Evolutionary conservation across 225 moss, liverwort and hornwort genomes (phyloP).

Genomic region (Pseudoscleropodium purum): DNA sequence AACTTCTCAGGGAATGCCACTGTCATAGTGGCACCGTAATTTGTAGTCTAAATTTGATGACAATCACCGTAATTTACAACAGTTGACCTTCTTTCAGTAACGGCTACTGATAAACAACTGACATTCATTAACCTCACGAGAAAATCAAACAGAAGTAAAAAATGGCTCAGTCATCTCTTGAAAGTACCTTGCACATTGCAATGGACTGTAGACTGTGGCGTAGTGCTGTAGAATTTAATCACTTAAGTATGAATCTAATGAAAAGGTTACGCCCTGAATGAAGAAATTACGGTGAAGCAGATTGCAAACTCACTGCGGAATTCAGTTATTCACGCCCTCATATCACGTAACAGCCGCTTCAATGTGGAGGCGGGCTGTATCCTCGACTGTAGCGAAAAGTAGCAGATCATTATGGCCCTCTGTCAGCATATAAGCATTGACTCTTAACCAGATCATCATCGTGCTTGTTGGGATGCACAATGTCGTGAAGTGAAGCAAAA

Average conservation of each 20-base stretch:
- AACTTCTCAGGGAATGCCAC: background rate
- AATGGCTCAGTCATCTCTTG: no score
- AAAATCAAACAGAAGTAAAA: background rate
- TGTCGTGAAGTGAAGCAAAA: background rate
- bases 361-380: background rate
- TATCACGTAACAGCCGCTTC: background rate
- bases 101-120: background rate
- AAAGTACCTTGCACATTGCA: background rate
- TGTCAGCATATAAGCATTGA: background rate
- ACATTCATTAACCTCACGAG: background rate
- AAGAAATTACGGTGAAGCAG: background rate
- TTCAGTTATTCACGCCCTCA: conserved; percentile 2
- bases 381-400: background rate
- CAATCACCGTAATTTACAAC: background rate
- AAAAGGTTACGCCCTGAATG: no score
- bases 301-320: background rate
- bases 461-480: background rate
- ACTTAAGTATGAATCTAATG: background rate
- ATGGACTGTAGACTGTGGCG: no score
- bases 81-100: background rate
- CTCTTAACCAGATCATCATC: no score
- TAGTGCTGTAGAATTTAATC: background rate
- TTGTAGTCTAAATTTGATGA: no score
- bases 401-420: no score
- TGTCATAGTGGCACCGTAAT: background rate